phyloP scores from a whole-genome alignment of 2,329 filamentous ascomycete genomes.

The Botrytis medusae region DNA sequence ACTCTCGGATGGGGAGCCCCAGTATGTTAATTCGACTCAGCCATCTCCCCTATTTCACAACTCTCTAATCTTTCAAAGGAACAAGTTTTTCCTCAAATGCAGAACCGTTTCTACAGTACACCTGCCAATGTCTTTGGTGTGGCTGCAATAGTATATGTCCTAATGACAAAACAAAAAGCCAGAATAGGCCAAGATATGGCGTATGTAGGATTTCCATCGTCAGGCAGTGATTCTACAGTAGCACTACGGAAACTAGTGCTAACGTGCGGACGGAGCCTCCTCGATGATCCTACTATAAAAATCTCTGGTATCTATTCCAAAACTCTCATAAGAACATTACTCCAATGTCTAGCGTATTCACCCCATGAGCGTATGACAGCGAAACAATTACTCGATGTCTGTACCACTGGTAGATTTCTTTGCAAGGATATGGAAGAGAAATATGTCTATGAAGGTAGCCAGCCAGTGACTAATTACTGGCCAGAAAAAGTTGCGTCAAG shows the following conservation, averaged over 20 bases:
- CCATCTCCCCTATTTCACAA: neutral
- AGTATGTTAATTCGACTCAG: neutral
- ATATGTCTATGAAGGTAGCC: neutral
- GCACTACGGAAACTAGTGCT: neutral
- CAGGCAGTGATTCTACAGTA: neutral
- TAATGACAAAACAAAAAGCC: constrained; percentile 1
- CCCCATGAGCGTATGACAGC: neutral
- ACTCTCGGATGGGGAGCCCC: neutral
- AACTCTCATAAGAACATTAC: neutral
- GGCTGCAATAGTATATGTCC: constrained; percentile 1
- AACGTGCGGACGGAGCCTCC: neutral
- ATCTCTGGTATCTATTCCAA: neutral
- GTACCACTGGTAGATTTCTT: neutral
- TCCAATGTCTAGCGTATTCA: constrained; percentile 5
- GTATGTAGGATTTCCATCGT: constrained; percentile 4
- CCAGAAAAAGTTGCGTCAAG: neutral
- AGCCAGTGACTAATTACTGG: neutral
- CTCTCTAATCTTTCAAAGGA: neutral
- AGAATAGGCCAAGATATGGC: neutral
- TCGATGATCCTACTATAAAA: neutral
- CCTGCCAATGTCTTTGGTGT: constrained; percentile 6
- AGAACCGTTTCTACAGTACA: constrained; percentile 7
- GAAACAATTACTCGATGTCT: neutral
- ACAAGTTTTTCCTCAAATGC: neutral
- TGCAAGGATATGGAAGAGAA: neutral